Base-by-base conservation (phyloP, 257 asterid genomes). In the Apocynum venetum region DNA sequence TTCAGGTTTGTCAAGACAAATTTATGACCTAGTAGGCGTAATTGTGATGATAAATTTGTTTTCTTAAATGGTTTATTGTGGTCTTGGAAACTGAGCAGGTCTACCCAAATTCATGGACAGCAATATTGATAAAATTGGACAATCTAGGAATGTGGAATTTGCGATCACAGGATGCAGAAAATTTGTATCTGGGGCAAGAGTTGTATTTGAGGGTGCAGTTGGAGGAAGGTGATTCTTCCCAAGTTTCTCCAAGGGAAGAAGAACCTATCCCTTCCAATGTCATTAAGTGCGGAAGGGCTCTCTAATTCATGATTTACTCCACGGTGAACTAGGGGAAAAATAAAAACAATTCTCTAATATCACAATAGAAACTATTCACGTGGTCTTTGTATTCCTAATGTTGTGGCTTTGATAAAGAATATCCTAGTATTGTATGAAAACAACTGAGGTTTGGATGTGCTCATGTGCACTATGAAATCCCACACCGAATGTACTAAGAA, bases 91-190 rank as follows among this genome's bases (percentile, higher is more conserved):
- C 31, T 25, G 31, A 25, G 69, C 85, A 86, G 85, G 85, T 83
- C 25, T 61, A 86, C 74, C 88, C 90, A 13, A 12, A n/a, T 15
- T 70, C 83, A 8, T 87, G 87, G 88, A 87, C 84, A 0, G 77
- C 80, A 7, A 53, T 82, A 35, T 6, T 80, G 47, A 48, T 84
- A 41, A 61, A 82, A 61, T 44, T 84, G 61, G 88, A 86, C 78
- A 82, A 81, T 53, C 12, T 40, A 41, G 85, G 87, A 74, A 73
- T 84, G 52, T 84, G 90, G 85, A 86, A 84, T 56, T 53, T 86
- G 81, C 73, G 86, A 76, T 80, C 88, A 70, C 84, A 78, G 15
- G 83, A 82, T 66, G 85, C 84, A 44, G 85, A 84, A 43, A 78
- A 75, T 35, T 73, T 81, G 84, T 74, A 82, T 55, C 49, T 80